phyloP scores from a whole-genome alignment of 495 filamentous ascomycete species.

The Neurospora terricola region DNA sequence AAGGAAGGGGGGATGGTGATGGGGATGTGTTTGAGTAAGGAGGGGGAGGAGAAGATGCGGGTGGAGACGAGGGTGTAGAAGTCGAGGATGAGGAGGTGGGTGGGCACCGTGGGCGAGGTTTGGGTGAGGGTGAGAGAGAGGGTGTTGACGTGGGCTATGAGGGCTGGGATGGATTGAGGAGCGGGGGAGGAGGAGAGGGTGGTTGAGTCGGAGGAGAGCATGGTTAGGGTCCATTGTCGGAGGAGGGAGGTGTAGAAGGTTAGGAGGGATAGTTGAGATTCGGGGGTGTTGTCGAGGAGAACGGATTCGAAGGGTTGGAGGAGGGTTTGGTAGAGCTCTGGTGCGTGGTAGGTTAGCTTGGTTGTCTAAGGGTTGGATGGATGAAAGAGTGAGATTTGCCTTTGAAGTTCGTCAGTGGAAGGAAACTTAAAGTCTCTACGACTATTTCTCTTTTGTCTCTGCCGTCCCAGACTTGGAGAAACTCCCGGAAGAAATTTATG shows the following conservation, averaged over 20 bases:
- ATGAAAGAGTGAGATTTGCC: slow-evolving; percentile 22
- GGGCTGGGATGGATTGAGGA: slow-evolving; percentile 25
- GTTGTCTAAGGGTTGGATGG: background rate
- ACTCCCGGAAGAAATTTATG: slow-evolving; percentile 51
- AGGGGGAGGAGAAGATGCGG: slow-evolving; percentile 42
- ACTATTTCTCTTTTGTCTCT: slow-evolving; percentile 46
- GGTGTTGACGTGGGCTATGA: slow-evolving; percentile 50
- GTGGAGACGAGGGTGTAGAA: slow-evolving; percentile 56
- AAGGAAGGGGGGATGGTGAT: slow-evolving; percentile 58
- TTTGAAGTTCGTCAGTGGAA: slow-evolving; percentile 50
- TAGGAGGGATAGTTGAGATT: slow-evolving; percentile 47
- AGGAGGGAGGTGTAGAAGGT: slow-evolving; percentile 64
- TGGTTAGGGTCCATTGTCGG: slow-evolving; percentile 51
- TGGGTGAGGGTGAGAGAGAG: slow-evolving; percentile 53
- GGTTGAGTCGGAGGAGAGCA: slow-evolving; percentile 22
- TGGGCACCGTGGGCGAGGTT: slow-evolving; percentile 28
- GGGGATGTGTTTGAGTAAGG: slow-evolving; percentile 39
- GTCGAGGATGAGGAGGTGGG: slow-evolving; percentile 47
- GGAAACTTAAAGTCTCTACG: slow-evolving; percentile 53
- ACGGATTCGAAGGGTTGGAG: slow-evolving; percentile 49
- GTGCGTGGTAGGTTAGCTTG: slow-evolving; percentile 28
- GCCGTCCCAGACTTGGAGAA: slow-evolving; percentile 62
- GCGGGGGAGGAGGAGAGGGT: slow-evolving; percentile 9
- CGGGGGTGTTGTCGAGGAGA: slow-evolving; percentile 40
- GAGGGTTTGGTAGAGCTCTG: slow-evolving; percentile 42